Evolutionary conservation across 305 asterid species (phyloP).

Genomic region (Lippia alba): DNA sequence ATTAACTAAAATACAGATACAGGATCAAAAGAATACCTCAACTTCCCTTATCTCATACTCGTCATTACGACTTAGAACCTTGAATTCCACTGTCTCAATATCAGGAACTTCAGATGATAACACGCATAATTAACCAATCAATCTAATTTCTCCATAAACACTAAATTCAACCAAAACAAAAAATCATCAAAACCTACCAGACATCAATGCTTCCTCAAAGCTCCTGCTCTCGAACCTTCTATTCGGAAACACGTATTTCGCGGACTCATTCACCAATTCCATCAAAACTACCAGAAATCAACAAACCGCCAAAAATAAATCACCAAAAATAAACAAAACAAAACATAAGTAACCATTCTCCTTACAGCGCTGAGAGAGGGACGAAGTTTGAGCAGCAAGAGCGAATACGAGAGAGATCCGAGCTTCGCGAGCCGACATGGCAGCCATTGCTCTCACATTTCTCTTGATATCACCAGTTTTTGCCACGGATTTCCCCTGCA

Average conservation of each 20-base stretch:
- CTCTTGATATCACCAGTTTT: constrained; percentile 23
- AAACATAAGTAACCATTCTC: not conserved
- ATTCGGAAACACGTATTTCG: constrained; percentile 63
- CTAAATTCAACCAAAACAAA: not conserved
- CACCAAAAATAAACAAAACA: not conserved
- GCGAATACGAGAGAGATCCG: constrained; percentile 78
- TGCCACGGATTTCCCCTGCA: constrained; percentile 35
- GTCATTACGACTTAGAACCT: constrained; percentile 61
- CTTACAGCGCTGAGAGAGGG: constrained; percentile 78
- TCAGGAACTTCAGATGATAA: constrained; percentile 62
- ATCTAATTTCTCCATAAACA: constrained; percentile 1
- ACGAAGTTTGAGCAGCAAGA: constrained; percentile 68
- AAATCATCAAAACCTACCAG: constrained; percentile 50
- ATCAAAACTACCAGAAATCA: constrained; percentile 52
- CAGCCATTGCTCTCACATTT: constrained; percentile 26
- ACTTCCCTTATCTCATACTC: constrained; percentile 82
- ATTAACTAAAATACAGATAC: constrained; percentile 1
- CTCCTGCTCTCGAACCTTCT: constrained; percentile 65
- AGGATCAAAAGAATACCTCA: constrained; percentile 52
- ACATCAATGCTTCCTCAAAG: constrained; percentile 87
- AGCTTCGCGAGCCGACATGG: constrained; percentile 56
- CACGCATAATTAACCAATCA: constrained; percentile 22
- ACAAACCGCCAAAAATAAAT: not conserved
- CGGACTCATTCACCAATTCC: constrained; percentile 71
- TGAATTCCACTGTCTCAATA: constrained; percentile 79